Evolutionary conservation across 208 protist species (phyloP).

Genomic region (Leishmania major): DNA sequence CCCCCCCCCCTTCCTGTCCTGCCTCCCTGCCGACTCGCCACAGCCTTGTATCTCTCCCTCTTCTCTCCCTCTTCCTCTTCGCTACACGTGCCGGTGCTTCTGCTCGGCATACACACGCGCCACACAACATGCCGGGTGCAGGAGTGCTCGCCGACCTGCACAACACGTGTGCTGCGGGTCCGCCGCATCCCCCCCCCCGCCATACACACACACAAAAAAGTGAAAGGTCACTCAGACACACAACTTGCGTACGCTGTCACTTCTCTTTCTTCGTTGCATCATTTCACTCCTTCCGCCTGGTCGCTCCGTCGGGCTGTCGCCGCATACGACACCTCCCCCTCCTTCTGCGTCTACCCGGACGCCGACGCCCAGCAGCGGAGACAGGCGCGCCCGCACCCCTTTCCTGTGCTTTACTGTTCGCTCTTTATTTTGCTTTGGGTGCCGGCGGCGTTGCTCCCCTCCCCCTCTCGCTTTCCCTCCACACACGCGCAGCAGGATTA

Average conservation of each 20-base stretch:
- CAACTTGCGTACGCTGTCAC: background rate
- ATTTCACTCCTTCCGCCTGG: background rate
- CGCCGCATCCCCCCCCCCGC: background rate
- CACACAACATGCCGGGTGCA: background rate
- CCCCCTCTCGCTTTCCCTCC: too few species aligned
- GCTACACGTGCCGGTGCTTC: background rate
- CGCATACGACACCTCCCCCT: too few species aligned
- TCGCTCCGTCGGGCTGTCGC: background rate
- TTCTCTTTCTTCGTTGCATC: slow-evolving; percentile 5
- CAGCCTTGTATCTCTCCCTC: background rate
- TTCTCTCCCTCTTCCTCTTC: background rate
- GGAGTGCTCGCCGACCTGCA: background rate
- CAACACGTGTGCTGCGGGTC: background rate
- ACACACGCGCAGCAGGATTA: too few species aligned
- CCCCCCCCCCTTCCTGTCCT: background rate
- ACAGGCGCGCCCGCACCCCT: background rate
- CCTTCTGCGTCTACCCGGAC: background rate
- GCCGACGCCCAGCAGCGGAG: background rate
- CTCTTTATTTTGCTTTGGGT: too few species aligned
- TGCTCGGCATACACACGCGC: background rate
- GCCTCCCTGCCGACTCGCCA: background rate
- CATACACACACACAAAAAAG: background rate
- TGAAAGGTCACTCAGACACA: background rate
- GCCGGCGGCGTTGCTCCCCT: too few species aligned
- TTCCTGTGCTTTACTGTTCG: too few species aligned